Base-by-base conservation (phyloP, 495 filamentous ascomycete species). In the Lophiotrema nucula region DNA sequence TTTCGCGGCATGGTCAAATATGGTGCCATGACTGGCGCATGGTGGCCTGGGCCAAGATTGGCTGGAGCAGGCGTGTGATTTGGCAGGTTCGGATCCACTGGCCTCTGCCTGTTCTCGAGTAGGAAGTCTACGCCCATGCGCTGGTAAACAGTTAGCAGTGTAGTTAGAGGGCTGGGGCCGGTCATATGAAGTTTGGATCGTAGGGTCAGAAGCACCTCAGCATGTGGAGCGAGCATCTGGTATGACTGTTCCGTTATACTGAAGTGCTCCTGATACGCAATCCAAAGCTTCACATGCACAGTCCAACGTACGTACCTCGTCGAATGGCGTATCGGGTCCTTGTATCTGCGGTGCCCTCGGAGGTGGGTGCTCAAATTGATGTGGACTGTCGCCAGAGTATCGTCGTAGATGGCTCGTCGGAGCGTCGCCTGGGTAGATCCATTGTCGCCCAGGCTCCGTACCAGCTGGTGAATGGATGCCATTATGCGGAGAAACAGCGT, bases 61-160 rank as follows among this genome's bases (percentile, higher is more conserved):
- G 38, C 26, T 4, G 65, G 53, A 50, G 68, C 57, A 21, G 60
- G 43, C 49, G 59, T 44, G 11, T 6, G 60, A 41, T 23, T 42
- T 3, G 45, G 53, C 1, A 62, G 46, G 18, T 47, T 27, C 8
- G 46, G 38, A 19, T 50, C 51, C 26, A 60, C 55, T 3, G 28
- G 42, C 26, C 56, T 37, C 16, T 53, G 47, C 37, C 8, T 48
- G 28, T 76, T 70, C 47, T 83, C 83, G 1, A 90, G 76, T 1
- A 90, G 72, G 46, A 88, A 89, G 42, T 83, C 83, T 26, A 92
- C 79, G 24, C 81, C 85, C 19, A 90, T 76, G 45, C 82, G 76
- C 54, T n/a, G n/a, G n/a, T n/a, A n/a, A n/a, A n/a, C n/a, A n/a
- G n/a, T n/a, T n/a, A n/a, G n/a, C n/a, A n/a, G n/a, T n/a, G n/a